Base-by-base conservation (phyloP, 2,329 filamentous ascomycete genomes). In the Arthrobotrys iridis region DNA sequence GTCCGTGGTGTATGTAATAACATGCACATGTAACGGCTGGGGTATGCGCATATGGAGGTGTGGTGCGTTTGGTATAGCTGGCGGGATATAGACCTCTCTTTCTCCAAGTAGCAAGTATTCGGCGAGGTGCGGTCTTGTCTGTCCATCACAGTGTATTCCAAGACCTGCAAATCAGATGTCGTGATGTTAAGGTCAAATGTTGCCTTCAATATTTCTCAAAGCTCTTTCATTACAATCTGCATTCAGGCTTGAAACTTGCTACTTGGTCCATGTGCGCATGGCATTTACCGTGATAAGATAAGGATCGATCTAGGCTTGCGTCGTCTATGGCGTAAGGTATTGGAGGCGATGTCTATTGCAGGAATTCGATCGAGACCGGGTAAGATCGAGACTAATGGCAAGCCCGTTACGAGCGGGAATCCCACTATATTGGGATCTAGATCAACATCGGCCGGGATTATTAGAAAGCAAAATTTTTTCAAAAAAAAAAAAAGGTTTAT, bases 61-160 rank as follows among this genome's bases (percentile, higher is more conserved):
- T n/a, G n/a, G 30, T 24, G 4, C 11, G 28, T 15, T n/a, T 11
- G 30, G 7, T 37, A 55, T 55, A 55, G 8, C 50, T 55, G 50
- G 13, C 30, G 30, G 30, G 37, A 37, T 55, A 55, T 55, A 55
- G 30, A 55, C 50, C 20, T 28, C 18, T 15, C 24, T 55, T 24
- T 55, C 50, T 13, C 15, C 50, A 55, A 55, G 30, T 55, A 30
- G 48, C 35, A 37, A 67, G 28, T 40, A 24, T 67, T 67, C 63
- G 63, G 63, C 63, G 63, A 67, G 22, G 15, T 67, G 63, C 63
- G 50, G 50, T 37, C 62, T 66, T 66, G 62, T 45, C 62, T 26
- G 26, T 28, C 13, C 20, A 15, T 41, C 35, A 33, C 50, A 37
- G 30, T 50, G 10, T 46, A 2, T 50, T 24, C 63, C 64, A 68